Percentiles rank a stretch among this genome's conserved stretches.
phyloP scores from a whole-genome alignment of 495 filamentous ascomycete genomes.

The Lineolata rhizophorae region DNA sequence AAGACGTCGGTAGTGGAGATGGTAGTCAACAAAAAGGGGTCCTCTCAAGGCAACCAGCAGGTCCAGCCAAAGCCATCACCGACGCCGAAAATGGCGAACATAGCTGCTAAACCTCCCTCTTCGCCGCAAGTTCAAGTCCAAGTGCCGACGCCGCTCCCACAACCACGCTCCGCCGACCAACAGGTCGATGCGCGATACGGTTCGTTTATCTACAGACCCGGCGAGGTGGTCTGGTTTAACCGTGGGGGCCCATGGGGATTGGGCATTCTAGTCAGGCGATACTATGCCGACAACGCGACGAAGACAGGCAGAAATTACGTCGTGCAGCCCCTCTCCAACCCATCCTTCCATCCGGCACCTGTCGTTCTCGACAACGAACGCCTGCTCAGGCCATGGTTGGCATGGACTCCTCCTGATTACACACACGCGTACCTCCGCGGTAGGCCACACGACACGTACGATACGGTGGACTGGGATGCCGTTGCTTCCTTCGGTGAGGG shows the following conservation, averaged over 20 bases:
- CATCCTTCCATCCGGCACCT: constrained; percentile 15
- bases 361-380: constrained; percentile 20
- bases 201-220: constrained; percentile 30
- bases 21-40: neutral
- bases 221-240: constrained; percentile 38
- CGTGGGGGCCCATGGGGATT: constrained; percentile 33
- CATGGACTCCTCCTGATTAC: constrained; percentile 32
- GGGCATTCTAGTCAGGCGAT: constrained; percentile 23
- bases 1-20: neutral
- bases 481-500: constrained; percentile 22
- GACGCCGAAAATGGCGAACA: no score
- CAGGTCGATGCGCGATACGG: constrained; percentile 21
- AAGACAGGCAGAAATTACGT: constrained; percentile 18
- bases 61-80: constrained; percentile 1
- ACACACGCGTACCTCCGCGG: constrained; percentile 13
- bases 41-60: neutral
- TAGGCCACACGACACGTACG: constrained; percentile 20
- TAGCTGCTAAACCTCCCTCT: constrained; percentile 2
- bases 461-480: constrained; percentile 29
- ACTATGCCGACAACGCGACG: constrained; percentile 12
- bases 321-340: constrained; percentile 31
- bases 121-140: constrained; percentile 1
- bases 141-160: constrained; percentile 19
- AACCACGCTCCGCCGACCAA: constrained; percentile 21
- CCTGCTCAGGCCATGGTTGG: constrained; percentile 34